Evolutionary conservation across 352 stramenopile genomes (phyloP), one percentile per base, ranked within the genome.

Genomic region (Thraustochytrium sp.): DNA sequence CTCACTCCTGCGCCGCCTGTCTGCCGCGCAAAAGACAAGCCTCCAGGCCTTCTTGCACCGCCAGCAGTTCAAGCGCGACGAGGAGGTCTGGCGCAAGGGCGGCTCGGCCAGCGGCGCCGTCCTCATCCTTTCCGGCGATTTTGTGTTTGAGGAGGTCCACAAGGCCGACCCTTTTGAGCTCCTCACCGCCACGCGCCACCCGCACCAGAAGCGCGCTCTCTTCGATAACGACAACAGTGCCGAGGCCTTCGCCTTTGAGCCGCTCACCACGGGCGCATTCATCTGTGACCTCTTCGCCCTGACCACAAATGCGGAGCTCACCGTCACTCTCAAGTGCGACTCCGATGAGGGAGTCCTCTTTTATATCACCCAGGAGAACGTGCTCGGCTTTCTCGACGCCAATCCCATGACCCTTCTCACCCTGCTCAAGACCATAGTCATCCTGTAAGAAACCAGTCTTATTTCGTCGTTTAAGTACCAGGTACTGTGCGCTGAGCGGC

Each of bases 1-100:
- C 73, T 89, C 90, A 75, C 88, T 96, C 3, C 91, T 96, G 38
- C 87, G 90, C 46, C 88, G 90, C 38, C 88, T 96, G 18, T 95
- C 90, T 9, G 84, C 90, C 44, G 88, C 90, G 21, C 92, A 96
- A 77, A 93, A 92, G 61, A 94, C 92, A 29, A 88, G 90, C 29
- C 86, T 96, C 26, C 90, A 96, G 86, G 92, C 93, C 59, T 90
- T 94, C 21, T 62, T 94, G 37, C 89, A 87, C 42, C 88, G 92
- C 48, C 86, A 86, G 16, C 87, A 91, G 31, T 89, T 94, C 61
- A 85, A 75, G 2, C 87, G 90, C 23, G 91, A 90, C 3, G 90
- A 94, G 46, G 88, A 93, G 38, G 63, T 96, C 21, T 96, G 92
- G 92, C 87, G 86, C 40, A 87, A 87, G 44, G 92, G 92, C 34